Base-by-base conservation (phyloP, 2,329 filamentous ascomycete species). In the Bertia moriformis region DNA sequence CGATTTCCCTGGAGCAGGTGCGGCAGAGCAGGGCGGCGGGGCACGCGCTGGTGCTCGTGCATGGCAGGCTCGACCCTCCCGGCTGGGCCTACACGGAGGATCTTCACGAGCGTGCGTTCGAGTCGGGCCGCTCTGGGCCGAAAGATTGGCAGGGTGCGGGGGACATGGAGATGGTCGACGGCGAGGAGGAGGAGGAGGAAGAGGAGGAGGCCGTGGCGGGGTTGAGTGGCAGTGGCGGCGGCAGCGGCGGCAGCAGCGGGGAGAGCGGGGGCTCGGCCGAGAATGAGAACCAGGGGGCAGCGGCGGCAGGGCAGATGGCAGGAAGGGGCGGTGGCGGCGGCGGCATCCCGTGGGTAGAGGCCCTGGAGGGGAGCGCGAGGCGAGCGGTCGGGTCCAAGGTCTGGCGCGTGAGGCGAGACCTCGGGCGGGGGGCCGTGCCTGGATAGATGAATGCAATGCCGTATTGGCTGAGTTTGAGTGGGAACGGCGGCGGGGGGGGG, bases 51-150 rank as follows among this genome's bases (percentile, higher is more conserved):
- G 69, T 83, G 3, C 61, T 86, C 3, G 67, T 85, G 1, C 69
- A 77, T 40, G 81, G 81, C 2, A 78, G 71, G 46, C 73, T 83
- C 40, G 81, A 85, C 48, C 59, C 71, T 2, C 78, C 80, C 0
- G 73, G 66, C 3, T 85, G 79, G 78, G 75, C 77, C 1, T 83
- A 81, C 44, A 71, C 72, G 0, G 79, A 84, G 50, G 71, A 78
- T 24, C 46, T 77, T 14, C 67, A 74, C 45, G 47, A 54, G 20
- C 53, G 52, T 45, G 53, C 57, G 13, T 51, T 39, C 42, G 41
- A 42, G 38, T 38, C 45, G 39, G 39, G 33, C 20, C 30, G 32
- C 37, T 41, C 38, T 39, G 3, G 38, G 38, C 22, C 41, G 20
- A 20, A 22, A 19, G 14, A 35, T 33, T n/a, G n/a, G n/a, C n/a